These are phyloP conservation scores for Exophiala lecanii-corni DNA, from an alignment of 2,329 filamentous ascomycete species.

Conservation along the genomic window DNA sequence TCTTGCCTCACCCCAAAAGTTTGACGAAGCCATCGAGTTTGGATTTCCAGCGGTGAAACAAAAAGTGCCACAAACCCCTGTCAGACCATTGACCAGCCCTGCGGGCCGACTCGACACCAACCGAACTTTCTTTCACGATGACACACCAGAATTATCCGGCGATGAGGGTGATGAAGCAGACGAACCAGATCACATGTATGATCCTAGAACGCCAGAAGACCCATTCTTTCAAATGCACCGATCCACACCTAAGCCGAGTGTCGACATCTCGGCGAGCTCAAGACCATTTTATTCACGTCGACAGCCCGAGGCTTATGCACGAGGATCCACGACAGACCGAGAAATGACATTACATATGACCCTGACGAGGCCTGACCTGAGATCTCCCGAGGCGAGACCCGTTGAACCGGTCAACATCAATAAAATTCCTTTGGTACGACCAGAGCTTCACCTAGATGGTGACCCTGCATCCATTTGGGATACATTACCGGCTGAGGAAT, in stretches of 20 bases:
- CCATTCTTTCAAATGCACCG: constrained; percentile 22
- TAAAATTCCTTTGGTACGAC: constrained; percentile 52
- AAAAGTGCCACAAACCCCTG: constrained; percentile 6
- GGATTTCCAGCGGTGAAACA: constrained; percentile 64
- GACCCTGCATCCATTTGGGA: constrained; percentile 41
- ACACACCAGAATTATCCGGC: constrained; percentile 42
- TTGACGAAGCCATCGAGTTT: constrained; percentile 91
- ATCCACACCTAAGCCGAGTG: constrained; percentile 15
- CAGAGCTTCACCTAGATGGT: constrained; percentile 45
- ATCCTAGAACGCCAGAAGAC: constrained; percentile 27
- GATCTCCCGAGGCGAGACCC: constrained; percentile 52
- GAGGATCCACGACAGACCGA: constrained; percentile 56
- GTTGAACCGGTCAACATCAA: constrained; percentile 61
- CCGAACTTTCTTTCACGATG: constrained; percentile 49
- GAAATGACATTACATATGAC: constrained; percentile 98
- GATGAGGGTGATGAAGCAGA: constrained; percentile 29
- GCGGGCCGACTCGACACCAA: constrained; percentile 43
- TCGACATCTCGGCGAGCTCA: constrained; percentile 9
- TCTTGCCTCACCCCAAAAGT: constrained; percentile 84
- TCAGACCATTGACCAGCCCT: constrained; percentile 29
- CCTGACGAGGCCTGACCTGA: constrained; percentile 80
- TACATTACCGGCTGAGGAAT: constrained; percentile 37
- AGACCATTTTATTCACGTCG: constrained; percentile 20
- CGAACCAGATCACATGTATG: constrained; percentile 24
- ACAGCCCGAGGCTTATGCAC: constrained; percentile 39